Base-by-base conservation (phyloP, 2,329 filamentous ascomycete genomes). In the Dendryphion nanum region DNA sequence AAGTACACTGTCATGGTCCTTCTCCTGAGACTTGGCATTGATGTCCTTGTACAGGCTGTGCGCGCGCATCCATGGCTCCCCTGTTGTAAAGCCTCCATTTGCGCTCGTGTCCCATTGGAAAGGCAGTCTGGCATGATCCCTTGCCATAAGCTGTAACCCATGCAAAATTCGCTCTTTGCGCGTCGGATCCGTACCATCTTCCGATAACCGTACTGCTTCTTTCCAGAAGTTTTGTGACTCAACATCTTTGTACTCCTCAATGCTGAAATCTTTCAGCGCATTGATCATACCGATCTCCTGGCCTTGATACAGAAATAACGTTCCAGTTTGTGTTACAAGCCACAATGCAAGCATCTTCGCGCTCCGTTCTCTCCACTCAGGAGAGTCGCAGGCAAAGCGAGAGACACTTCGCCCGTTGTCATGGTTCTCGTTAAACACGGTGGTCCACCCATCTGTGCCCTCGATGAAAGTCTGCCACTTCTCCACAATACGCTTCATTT, bases 71-170 rank as follows among this genome's bases (percentile, higher is more conserved):
- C 85, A 89, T 2, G 84, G 82, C 37, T 70, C 72, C 4, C 64
- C 66, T 1, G 64, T 65, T 0, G 82, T 81, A 66, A 89, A 89
- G 8, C 85, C 85, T 0, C 72, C 83, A 42, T 87, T 75, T 0
- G 66, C 54, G 1, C 64, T 68, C n/a, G 63, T 54, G 44, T 80
- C 73, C 85, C 85, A 89, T 55, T 87, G 83, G 63, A 89, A 82
- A 0, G 85, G 85, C 1, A 82, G 81, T 31, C 85, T 74, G 6
- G 79, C 80, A 59, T 89, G 85, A 61, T 89, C 85, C 16, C 85
- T 61, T 6, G 76, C 79, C 56, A 81, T 79, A 46, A 73, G 69
- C 43, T 78, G 75, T 52, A 82, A 71, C n/a, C 77, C 70, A 44
- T 70, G 50, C 61, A 61, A 66, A 36, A 54, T 71, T 59, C 36